Evolutionary conservation across 139 green algal species (phyloP).

Genomic region (Micractinium sp.): DNA sequence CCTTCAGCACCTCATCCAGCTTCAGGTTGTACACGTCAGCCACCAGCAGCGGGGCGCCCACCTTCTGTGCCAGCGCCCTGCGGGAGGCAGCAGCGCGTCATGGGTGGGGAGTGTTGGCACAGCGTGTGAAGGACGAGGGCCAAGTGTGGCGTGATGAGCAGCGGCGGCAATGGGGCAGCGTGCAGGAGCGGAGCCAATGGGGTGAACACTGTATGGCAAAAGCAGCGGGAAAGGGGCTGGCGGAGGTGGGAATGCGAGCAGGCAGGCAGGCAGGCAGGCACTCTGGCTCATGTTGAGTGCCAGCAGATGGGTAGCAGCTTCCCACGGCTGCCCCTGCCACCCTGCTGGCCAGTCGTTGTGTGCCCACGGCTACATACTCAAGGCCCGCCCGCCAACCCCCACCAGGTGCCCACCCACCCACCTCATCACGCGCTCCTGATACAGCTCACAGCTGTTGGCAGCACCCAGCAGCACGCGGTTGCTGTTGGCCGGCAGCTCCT

Average conservation of each 20-base stretch:
- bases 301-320: too few species aligned
- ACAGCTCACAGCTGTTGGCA: constrained; percentile 42
- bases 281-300: too few species aligned
- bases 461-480: constrained; percentile 42
- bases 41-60: constrained; percentile 25
- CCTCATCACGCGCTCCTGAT: constrained; percentile 45
- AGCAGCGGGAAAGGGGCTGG: too few species aligned
- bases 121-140: neutral
- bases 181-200: neutral
- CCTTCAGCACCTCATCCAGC: constrained; percentile 39
- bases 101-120: neutral
- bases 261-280: too few species aligned
- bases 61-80: constrained; percentile 35
- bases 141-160: too few species aligned
- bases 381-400: too few species aligned
- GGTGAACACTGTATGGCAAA: too few species aligned
- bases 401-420: neutral
- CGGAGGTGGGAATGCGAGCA: too few species aligned
- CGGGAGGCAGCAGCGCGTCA: neutral
- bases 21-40: constrained; percentile 34
- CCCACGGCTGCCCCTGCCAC: too few species aligned
- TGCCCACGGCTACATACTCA: too few species aligned
- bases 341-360: too few species aligned
- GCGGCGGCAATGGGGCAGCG: too few species aligned
- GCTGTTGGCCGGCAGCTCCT: constrained; percentile 34